Evolutionary conservation across 2,329 filamentous ascomycete genomes (phyloP).

Genomic region (Fulvia fulva): DNA sequence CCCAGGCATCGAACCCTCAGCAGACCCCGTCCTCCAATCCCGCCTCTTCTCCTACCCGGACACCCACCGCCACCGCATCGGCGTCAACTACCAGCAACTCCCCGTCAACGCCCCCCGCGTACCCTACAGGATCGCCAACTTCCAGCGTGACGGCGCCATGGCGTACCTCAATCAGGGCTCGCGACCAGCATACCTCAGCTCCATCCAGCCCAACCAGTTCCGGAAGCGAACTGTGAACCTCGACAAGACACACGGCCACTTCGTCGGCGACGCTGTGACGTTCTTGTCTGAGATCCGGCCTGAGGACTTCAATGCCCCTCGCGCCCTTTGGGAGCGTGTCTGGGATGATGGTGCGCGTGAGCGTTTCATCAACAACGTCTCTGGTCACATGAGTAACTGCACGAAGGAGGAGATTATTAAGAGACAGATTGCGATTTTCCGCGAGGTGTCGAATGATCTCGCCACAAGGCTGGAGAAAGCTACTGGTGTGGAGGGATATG

Average conservation of each 20-base stretch:
- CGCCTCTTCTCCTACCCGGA: slow-evolving; percentile 70
- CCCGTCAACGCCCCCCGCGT: slow-evolving; percentile 51
- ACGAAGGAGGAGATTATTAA: slow-evolving; percentile 58
- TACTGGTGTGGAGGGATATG: slow-evolving; percentile 58
- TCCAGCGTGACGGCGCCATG: slow-evolving; percentile 71
- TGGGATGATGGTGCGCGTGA: slow-evolving; percentile 56
- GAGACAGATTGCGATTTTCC: slow-evolving; percentile 62
- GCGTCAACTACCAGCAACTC: slow-evolving; percentile 57
- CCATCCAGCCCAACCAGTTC: slow-evolving; percentile 51
- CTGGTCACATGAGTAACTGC: slow-evolving; percentile 59
- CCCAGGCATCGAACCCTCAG: slow-evolving; percentile 65
- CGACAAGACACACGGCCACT: slow-evolving; percentile 50
- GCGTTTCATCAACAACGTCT: slow-evolving; percentile 58
- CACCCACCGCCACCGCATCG: slow-evolving; percentile 56
- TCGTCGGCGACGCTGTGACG: slow-evolving; percentile 46
- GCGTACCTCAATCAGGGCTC: slow-evolving; percentile 62
- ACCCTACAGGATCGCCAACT: slow-evolving; percentile 59
- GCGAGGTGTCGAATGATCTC: slow-evolving; percentile 58
- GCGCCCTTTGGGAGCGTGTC: slow-evolving; percentile 58
- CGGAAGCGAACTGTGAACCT: slow-evolving; percentile 44
- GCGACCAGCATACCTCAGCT: slow-evolving; percentile 55
- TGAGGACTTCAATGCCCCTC: slow-evolving; percentile 55
- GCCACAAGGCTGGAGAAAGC: slow-evolving; percentile 59
- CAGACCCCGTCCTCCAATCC: slow-evolving; percentile 66
- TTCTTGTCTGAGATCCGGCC: slow-evolving; percentile 52